Conservation (phyloP, 208 protist species). For the Acanthamoeba castellanii region DNA sequence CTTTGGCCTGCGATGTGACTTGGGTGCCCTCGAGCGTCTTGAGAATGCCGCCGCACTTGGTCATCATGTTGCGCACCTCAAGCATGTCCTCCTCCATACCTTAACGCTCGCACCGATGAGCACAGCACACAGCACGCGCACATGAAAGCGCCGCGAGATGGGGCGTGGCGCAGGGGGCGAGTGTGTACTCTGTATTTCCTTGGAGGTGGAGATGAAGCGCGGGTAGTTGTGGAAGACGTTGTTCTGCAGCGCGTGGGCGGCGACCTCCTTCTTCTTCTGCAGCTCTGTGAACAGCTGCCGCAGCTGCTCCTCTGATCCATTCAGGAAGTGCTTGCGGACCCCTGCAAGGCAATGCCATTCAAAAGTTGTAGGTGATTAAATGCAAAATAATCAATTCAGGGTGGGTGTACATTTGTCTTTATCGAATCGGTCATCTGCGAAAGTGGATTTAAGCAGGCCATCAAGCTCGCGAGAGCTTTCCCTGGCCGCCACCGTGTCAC, state of each 20-base stretch:
- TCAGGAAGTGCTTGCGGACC: neutral
- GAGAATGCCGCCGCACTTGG: neutral
- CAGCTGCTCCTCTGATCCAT: neutral
- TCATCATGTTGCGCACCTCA: constrained; percentile 18
- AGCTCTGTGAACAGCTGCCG: neutral
- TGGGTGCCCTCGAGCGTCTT: neutral
- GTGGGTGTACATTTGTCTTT: neutral
- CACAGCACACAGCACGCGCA: neutral
- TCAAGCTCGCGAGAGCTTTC: neutral
- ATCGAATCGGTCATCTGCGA: neutral
- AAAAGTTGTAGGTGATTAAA: too few relatives aligned
- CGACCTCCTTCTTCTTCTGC: neutral
- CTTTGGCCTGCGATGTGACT: neutral
- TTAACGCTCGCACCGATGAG: neutral
- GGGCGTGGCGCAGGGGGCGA: neutral
- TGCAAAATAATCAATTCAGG: too few relatives aligned
- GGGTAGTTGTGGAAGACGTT: constrained; percentile 34
- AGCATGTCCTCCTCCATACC: constrained; percentile 54
- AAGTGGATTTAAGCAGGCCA: neutral
- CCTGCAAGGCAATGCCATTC: neutral
- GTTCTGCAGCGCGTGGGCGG: neutral
- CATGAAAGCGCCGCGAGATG: too few relatives aligned
- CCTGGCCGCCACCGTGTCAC: neutral
- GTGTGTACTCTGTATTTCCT: neutral
- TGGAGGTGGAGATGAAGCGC: constrained; percentile 1